Evolutionary conservation across 108 stramenopile species (phyloP).

Genomic region (Epipyxis sp.): DNA sequence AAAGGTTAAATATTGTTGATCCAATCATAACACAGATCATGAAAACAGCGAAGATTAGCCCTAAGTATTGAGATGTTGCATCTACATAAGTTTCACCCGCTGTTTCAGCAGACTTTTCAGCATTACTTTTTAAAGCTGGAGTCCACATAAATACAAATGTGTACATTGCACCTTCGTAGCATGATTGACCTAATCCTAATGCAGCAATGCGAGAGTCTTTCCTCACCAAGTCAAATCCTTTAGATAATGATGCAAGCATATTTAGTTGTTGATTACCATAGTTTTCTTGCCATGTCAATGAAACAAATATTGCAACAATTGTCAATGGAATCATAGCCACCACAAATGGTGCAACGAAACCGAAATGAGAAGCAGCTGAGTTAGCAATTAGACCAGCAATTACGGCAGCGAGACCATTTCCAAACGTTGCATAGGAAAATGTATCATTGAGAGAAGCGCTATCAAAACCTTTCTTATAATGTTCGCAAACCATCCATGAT

Average conservation of each 20-base stretch:
- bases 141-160: conserved; percentile 52
- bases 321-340: conserved; percentile 18
- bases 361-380: not conserved
- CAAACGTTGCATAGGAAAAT: conserved; percentile 31
- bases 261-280: conserved; percentile 22
- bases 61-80: conserved; percentile 22
- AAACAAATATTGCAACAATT: conserved; percentile 10
- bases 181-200: conserved; percentile 22
- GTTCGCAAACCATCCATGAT: conserved; percentile 33
- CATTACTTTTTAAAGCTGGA: conserved; percentile 32
- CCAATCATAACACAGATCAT: conserved; percentile 41
- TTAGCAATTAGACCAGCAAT: conserved; percentile 24
- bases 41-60: conserved; percentile 33
- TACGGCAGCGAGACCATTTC: conserved; percentile 31
- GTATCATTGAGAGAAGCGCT: not conserved
- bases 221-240: conserved; percentile 21
- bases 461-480: conserved; percentile 2
- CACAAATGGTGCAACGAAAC: conserved; percentile 25
- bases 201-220: conserved; percentile 19
- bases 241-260: conserved; percentile 5
- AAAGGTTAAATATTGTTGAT: conserved; percentile 29
- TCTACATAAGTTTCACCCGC: conserved; percentile 12
- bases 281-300: conserved; percentile 7
- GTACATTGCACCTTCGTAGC: conserved; percentile 39
- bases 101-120: not conserved